These are phyloP conservation scores for Botrytis squamosa DNA, from an alignment of 2,329 filamentous ascomycete genomes.

Conservation along the genomic window DNA sequence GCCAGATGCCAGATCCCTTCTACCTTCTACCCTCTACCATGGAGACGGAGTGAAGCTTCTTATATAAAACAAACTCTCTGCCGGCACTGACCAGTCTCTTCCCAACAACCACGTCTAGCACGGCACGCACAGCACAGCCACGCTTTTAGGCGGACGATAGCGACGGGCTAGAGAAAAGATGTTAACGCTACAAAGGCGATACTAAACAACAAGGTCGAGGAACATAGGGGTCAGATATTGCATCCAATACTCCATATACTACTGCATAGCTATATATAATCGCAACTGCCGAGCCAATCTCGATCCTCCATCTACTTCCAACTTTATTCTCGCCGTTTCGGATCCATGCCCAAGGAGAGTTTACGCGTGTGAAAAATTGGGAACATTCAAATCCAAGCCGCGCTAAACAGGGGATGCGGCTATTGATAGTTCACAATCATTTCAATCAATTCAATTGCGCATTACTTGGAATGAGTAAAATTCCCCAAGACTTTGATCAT, in stretches of 20 bases:
- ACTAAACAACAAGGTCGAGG: background rate
- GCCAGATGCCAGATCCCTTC: no score
- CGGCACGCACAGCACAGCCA: background rate
- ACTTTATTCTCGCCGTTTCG: background rate
- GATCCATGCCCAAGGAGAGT: background rate
- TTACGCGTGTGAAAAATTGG: conserved; percentile 5
- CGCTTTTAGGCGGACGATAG: background rate
- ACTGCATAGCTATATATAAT: background rate
- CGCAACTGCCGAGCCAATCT: background rate
- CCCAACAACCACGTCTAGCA: background rate
- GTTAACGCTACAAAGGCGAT: background rate
- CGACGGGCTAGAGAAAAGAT: background rate
- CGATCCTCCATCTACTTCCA: background rate
- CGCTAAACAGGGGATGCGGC: conserved; percentile 9
- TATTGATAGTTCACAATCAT: background rate
- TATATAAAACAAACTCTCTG: background rate
- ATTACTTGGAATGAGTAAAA: background rate
- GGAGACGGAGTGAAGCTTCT: background rate
- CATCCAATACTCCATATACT: background rate
- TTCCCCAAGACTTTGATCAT: background rate
- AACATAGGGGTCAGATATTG: background rate
- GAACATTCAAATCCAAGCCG: background rate
- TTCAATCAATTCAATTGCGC: conserved; percentile 1
- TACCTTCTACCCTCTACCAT: background rate
- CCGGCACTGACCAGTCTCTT: background rate